Evolutionary conservation across 306 rosid genomes (phyloP).

Genomic region (Prunus campanulata): DNA sequence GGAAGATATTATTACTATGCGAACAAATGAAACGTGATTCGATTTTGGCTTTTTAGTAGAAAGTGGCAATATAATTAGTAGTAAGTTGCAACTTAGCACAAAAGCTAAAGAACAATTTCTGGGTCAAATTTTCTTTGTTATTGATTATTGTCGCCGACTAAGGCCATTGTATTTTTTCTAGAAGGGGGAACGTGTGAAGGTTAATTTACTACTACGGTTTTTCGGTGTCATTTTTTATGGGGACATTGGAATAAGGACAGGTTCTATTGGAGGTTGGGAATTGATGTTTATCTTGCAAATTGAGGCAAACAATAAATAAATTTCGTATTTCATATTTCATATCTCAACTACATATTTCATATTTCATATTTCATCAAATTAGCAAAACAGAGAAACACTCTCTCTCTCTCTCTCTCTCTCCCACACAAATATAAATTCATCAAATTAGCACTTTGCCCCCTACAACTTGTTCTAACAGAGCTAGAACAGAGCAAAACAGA

Average conservation of each 20-base stretch:
- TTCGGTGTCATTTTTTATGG: neutral
- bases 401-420: too few species aligned
- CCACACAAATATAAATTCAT: too few species aligned
- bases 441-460: too few species aligned
- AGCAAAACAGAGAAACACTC: too few species aligned
- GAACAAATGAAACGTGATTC: conserved; percentile 31
- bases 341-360: too few species aligned
- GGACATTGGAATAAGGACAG: neutral
- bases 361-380: too few species aligned
- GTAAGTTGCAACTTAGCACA: neutral
- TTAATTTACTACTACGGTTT: neutral
- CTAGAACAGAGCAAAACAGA: too few species aligned
- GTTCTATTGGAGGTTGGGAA: neutral
- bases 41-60: neutral
- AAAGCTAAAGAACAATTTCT: neutral
- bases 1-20: neutral
- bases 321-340: too few species aligned
- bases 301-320: neutral
- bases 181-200: neutral
- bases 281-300: neutral
- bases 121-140: too few species aligned
- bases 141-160: too few species aligned
- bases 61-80: neutral
- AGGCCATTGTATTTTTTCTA: neutral
- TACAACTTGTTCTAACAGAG: too few species aligned